Evolutionary conservation across 2,329 filamentous ascomycete species (phyloP).

Genomic region (Pseudogymnoascus sp.): DNA sequence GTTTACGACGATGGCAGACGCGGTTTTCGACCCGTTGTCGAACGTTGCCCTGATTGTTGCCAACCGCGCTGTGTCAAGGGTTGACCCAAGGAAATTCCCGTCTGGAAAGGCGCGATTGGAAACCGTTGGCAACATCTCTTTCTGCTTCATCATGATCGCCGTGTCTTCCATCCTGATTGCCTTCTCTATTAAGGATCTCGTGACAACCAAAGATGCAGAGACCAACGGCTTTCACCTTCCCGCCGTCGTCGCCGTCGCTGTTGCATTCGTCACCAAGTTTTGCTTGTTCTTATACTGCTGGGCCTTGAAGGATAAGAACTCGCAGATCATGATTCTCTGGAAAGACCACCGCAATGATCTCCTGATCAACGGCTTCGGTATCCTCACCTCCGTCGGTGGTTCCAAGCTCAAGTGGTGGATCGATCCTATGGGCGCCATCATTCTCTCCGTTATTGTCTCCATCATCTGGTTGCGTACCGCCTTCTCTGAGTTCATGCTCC

Average conservation of each 20-base stretch:
- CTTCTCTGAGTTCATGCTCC: slow-evolving; percentile 79
- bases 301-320: slow-evolving; percentile 83
- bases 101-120: slow-evolving; percentile 91
- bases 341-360: slow-evolving; percentile 96
- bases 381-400: slow-evolving; percentile 85
- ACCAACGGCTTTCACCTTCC: slow-evolving; percentile 67
- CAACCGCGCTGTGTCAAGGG: slow-evolving; percentile 78
- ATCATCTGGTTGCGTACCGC: slow-evolving; percentile 78
- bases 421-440: slow-evolving; percentile 83
- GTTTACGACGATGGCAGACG: slow-evolving; percentile 95
- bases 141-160: slow-evolving; percentile 91
- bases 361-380: slow-evolving; percentile 90
- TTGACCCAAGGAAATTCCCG: slow-evolving; percentile 80
- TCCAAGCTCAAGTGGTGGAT: slow-evolving; percentile 90
- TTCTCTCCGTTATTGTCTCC: slow-evolving; percentile 72
- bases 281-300: slow-evolving; percentile 85
- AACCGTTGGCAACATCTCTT: slow-evolving; percentile 90
- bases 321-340: slow-evolving; percentile 86
- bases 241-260: slow-evolving; percentile 74
- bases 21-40: slow-evolving; percentile 85
- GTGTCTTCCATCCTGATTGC: slow-evolving; percentile 91
- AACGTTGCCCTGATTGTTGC: slow-evolving; percentile 83
- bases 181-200: slow-evolving; percentile 69
- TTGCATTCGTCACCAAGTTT: slow-evolving; percentile 82
- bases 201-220: slow-evolving; percentile 39